Evolutionary conservation across 345 rosid species (phyloP).

Genomic region (Capsella bursapastoris): DNA sequence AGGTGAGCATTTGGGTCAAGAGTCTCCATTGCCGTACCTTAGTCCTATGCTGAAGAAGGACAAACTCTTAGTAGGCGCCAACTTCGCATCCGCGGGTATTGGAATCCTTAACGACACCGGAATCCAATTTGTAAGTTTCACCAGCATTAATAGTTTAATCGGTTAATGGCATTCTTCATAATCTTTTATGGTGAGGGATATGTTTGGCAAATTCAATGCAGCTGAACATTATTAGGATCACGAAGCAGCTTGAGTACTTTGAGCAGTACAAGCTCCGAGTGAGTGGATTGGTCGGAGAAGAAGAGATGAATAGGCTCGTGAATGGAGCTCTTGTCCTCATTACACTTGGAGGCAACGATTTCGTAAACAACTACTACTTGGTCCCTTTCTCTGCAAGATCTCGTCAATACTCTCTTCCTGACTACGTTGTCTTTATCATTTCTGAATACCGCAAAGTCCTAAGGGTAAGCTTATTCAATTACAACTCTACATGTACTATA

Average conservation of each 20-base stretch:
- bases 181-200: background rate
- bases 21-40: slow-evolving; percentile 74
- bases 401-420: slow-evolving; percentile 72
- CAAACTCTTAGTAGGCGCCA: slow-evolving; percentile 77
- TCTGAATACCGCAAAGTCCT: slow-evolving; percentile 82
- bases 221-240: slow-evolving; percentile 77
- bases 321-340: slow-evolving; percentile 66
- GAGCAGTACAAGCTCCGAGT: slow-evolving; percentile 68
- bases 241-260: slow-evolving; percentile 63
- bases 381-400: slow-evolving; percentile 87
- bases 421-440: slow-evolving; percentile 67
- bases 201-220: slow-evolving; percentile 37
- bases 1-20: slow-evolving; percentile 77
- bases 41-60: slow-evolving; percentile 67
- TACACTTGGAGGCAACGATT: slow-evolving; percentile 87
- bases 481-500: background rate
- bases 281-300: slow-evolving; percentile 57
- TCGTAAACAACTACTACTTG: slow-evolving; percentile 85
- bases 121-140: slow-evolving; percentile 71
- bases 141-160: background rate
- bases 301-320: slow-evolving; percentile 54
- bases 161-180: background rate
- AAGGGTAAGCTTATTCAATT: slow-evolving; percentile 37
- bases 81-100: slow-evolving; percentile 95
- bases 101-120: slow-evolving; percentile 96